Percentiles rank a stretch among this genome's conserved stretches.
phyloP scores from a whole-genome alignment of 78 protist genomes.

The Polysphondylium violaceum region DNA sequence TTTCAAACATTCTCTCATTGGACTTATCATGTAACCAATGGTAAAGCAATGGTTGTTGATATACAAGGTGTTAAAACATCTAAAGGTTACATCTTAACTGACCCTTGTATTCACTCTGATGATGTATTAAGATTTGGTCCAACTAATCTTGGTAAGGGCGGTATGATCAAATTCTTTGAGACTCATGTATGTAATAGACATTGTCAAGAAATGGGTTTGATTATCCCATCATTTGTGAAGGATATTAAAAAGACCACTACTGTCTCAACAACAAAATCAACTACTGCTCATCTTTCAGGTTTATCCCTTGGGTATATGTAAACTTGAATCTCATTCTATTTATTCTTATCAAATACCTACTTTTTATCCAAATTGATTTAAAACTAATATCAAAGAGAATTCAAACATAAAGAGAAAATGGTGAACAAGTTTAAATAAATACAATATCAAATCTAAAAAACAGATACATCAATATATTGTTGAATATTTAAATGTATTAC shows the following conservation, averaged over 20 bases:
- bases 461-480: too few relatives aligned
- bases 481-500: too few relatives aligned
- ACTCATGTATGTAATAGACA: background rate
- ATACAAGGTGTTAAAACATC: slow-evolving; percentile 10
- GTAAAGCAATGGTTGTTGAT: slow-evolving; percentile 7
- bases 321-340: too few relatives aligned
- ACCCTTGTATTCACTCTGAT: background rate
- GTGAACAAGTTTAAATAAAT: too few relatives aligned
- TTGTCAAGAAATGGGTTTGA: background rate
- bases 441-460: too few relatives aligned
- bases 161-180: slow-evolving; percentile 3
- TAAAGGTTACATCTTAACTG: background rate
- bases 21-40: background rate
- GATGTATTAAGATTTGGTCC: background rate
- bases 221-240: background rate
- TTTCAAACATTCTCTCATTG: slow-evolving; percentile 6
- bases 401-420: too few relatives aligned
- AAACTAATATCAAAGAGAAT: too few relatives aligned
- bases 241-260: background rate
- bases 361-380: too few relatives aligned
- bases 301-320: background rate
- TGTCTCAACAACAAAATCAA: too few relatives aligned
- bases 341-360: too few relatives aligned
- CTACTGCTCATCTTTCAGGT: background rate
- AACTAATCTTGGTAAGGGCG: background rate